Percentiles rank a stretch among this genome's conserved stretches.
Evolutionary conservation across 106 monocot genomes (phyloP).

Genomic region (Posidonia australis): DNA sequence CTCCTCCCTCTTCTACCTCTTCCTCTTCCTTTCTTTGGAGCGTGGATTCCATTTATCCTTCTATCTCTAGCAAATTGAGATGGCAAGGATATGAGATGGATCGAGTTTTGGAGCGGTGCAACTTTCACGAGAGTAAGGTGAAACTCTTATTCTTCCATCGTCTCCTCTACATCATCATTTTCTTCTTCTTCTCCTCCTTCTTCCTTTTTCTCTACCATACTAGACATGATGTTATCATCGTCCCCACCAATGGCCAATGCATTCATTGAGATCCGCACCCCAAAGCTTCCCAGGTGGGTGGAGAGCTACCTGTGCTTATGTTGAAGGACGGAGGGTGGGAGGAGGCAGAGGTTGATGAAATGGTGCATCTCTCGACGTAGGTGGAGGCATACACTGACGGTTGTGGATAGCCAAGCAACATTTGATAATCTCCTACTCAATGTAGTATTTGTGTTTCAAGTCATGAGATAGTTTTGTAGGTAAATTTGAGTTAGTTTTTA

Average conservation of each 20-base stretch:
- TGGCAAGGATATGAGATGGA: conserved; percentile 25
- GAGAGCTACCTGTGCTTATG: conserved; percentile 21
- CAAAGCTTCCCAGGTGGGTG: conserved; percentile 24
- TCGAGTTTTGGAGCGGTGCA: conserved; percentile 56
- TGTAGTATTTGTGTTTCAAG: too few relatives aligned
- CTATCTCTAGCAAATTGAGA: not conserved
- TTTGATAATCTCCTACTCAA: conserved; percentile 27
- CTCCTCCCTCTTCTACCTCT: not conserved
- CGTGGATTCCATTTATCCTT: conserved; percentile 12
- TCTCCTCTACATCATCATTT: conserved; percentile 5
- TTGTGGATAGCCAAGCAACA: conserved; percentile 18
- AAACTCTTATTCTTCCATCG: conserved; percentile 15
- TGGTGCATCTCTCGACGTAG: conserved; percentile 20
- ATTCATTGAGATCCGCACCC: conserved; percentile 19
- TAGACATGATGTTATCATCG: not conserved
- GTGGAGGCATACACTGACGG: not conserved
- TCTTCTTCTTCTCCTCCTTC: conserved; percentile 8
- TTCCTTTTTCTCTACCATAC: too few relatives aligned
- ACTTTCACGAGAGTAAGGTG: conserved; percentile 11
- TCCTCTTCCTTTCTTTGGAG: conserved; percentile 8
- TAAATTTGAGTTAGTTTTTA: too few relatives aligned
- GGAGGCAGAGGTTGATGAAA: conserved; percentile 30
- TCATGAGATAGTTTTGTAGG: too few relatives aligned
- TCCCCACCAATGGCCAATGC: conserved; percentile 8
- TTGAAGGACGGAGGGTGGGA: conserved; percentile 31